A percentile compares a stretch with the other conserved stretches of the same genome.
These are phyloP conservation scores for Cucumis cinereus DNA, from an alignment of 306 rosid species.

Conservation along the genomic window DNA sequence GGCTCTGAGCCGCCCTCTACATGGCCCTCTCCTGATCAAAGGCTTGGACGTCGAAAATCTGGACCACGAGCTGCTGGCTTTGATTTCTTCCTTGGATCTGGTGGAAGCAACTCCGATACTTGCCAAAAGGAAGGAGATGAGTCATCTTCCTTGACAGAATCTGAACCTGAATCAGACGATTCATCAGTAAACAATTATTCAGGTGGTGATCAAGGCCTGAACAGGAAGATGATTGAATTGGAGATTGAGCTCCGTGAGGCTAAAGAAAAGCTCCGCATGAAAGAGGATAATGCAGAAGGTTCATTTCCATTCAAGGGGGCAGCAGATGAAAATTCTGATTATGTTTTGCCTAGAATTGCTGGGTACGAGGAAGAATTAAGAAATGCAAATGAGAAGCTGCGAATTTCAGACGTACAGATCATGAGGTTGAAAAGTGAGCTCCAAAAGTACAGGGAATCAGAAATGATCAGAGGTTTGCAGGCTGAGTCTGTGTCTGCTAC, in stretches of 20 bases:
- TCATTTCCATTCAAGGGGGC: conserved; percentile 25
- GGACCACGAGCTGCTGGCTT: conserved; percentile 84
- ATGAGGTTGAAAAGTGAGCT: conserved; percentile 34
- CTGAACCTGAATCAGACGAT: conserved; percentile 85
- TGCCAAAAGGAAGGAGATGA: conserved; percentile 74
- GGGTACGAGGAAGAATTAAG: conserved; percentile 46
- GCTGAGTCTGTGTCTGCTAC: conserved; percentile 15
- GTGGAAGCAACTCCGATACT: conserved; percentile 47
- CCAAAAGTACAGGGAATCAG: conserved; percentile 22
- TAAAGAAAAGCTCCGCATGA: conserved; percentile 58
- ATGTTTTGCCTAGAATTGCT: conserved; percentile 27
- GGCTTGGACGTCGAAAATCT: conserved; percentile 33
- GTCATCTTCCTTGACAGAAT: conserved; percentile 63
- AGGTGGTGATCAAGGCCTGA: conserved; percentile 32
- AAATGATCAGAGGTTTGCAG: conserved; percentile 6
- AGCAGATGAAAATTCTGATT: conserved; percentile 30
- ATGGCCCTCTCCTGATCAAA: conserved; percentile 38
- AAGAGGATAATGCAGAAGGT: conserved; percentile 38
- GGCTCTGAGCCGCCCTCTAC: conserved; percentile 49
- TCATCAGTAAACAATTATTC: conserved; percentile 83
- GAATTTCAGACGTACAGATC: conserved; percentile 37
- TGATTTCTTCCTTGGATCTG: conserved; percentile 79
- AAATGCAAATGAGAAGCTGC: conserved; percentile 43
- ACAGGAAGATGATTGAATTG: conserved; percentile 56
- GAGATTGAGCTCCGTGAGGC: conserved; percentile 74